phyloP scores from a whole-genome alignment of 1,284 basidiomycete genomes.

The Grifola frondosa region DNA sequence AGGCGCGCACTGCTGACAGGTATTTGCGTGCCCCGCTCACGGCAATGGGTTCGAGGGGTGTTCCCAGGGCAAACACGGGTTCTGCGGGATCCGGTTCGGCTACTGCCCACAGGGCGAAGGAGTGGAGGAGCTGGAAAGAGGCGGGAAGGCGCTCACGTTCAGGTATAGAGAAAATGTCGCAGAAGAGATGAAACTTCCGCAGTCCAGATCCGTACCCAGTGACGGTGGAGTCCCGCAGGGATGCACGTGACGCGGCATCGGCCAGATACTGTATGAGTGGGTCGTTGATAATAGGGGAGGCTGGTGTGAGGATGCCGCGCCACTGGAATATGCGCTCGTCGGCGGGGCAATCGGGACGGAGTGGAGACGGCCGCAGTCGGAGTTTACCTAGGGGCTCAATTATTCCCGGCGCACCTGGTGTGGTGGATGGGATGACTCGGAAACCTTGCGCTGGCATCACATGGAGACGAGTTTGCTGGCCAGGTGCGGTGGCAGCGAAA shows the following conservation, averaged over 20 bases:
- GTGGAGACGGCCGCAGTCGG: slow-evolving; percentile 19
- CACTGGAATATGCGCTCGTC: slow-evolving; percentile 31
- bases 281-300: slow-evolving; percentile 18
- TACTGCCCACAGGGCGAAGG: slow-evolving; percentile 36
- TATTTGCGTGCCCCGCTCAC: slow-evolving; percentile 29
- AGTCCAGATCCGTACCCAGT: slow-evolving; percentile 35
- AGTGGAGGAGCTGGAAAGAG: slow-evolving; percentile 30
- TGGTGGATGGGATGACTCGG: not conserved
- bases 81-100: slow-evolving; percentile 19
- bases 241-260: slow-evolving; percentile 22
- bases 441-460: slow-evolving; percentile 17
- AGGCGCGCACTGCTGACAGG: slow-evolving; percentile 35
- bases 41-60: slow-evolving; percentile 31
- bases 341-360: slow-evolving; percentile 29
- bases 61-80: slow-evolving; percentile 15
- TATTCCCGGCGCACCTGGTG: not conserved
- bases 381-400: slow-evolving; percentile 9
- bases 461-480: slow-evolving; percentile 13
- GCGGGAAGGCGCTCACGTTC: slow-evolving; percentile 33
- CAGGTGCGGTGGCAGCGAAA: slow-evolving; percentile 25
- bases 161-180: slow-evolving; percentile 36
- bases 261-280: slow-evolving; percentile 26
- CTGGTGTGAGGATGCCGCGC: slow-evolving; percentile 31
- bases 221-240: slow-evolving; percentile 24
- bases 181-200: slow-evolving; percentile 39